phyloP scores from a whole-genome alignment of 148 eudicot species.

The Pouteria glomerata region DNA sequence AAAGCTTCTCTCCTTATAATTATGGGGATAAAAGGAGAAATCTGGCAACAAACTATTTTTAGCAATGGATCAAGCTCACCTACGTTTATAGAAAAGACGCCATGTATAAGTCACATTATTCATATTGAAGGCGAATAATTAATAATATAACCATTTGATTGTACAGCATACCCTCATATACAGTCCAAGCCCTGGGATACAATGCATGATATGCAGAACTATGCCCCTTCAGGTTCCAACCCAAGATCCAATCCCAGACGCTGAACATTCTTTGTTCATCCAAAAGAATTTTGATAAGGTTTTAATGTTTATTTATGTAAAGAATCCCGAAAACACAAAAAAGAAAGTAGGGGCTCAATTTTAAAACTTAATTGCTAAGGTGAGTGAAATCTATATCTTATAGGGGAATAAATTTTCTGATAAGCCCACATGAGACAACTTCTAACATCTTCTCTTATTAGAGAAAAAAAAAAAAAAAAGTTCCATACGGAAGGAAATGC shows the following conservation, averaged over 20 bases:
- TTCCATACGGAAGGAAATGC: no score
- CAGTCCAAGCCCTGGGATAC: slow-evolving; percentile 95
- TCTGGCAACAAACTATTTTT: slow-evolving; percentile 80
- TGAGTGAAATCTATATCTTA: no score
- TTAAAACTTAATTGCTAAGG: no score
- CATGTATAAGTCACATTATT: slow-evolving; percentile 9
- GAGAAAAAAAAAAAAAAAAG: no score
- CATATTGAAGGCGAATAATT: no score
- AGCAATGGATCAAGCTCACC: slow-evolving; percentile 93
- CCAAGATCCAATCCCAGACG: slow-evolving; percentile 83
- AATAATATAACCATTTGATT: neutral
- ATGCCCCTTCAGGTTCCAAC: slow-evolving; percentile 79
- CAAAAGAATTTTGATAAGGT: slow-evolving; percentile 15
- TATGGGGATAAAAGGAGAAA: slow-evolving; percentile 89
- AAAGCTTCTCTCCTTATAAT: slow-evolving; percentile 89
- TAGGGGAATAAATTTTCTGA: no score
- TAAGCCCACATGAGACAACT: no score
- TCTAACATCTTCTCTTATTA: no score
- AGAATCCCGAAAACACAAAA: no score
- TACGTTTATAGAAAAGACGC: slow-evolving; percentile 26
- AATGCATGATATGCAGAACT: slow-evolving; percentile 78
- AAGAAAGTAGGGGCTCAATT: no score
- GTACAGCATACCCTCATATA: slow-evolving; percentile 68
- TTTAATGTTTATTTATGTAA: no score
- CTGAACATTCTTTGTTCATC: slow-evolving; percentile 49